Base-by-base conservation (phyloP, 805 yeast genomes). In the Wickerhamomyces hampshirensis region DNA sequence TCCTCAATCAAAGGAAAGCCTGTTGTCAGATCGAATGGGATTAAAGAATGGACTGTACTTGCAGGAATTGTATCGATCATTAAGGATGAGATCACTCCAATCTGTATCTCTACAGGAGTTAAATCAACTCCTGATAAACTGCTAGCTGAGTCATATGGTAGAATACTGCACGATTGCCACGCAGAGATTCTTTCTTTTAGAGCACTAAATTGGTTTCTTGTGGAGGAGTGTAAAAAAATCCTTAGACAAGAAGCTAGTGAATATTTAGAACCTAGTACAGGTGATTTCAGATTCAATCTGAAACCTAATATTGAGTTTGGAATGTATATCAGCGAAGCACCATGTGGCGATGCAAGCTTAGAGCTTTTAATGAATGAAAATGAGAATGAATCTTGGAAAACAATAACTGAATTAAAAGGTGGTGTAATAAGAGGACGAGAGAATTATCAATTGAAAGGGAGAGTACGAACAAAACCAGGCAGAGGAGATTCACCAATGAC, bases 391-490 rank as follows among this genome's bases (percentile, higher is more conserved):
- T n/a, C n/a, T n/a, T 43, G 56, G 47, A 37, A 39, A 3, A 48
- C 44, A 2, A 34, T 45, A 3, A 33, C 43, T 1, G 26, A 30
- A 6, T 17, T 47, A 13, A 43, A 35, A 1, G 42, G 43, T 17
- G 48, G 43, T 18, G 56, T 63, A 1, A 12, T 73, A 2, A 55
- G 95, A 48, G 97, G 97, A 0, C 58, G 95, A 27, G 72, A 71
- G 24, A 65, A 75, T 53, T 80, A 75, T 45, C 61, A 60, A 12
- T 48, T 60, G 14, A 58, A 69, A 2, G 95, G 96, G 0, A 58
- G 64, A 7, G 88, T 91, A 1, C 66, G 98, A 43, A 89, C 98
- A 0, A 91, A 93, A 53, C 98, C 98, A 0, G 98, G 98, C 2
- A 59, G 98, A 34, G 56, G 67, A 19, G 98, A 93, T 54, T 82